Percentiles rank a stretch among this genome's conserved stretches.
Evolutionary conservation across 2,329 filamentous ascomycete species (phyloP).

Genomic region (Ascomycota sp.): DNA sequence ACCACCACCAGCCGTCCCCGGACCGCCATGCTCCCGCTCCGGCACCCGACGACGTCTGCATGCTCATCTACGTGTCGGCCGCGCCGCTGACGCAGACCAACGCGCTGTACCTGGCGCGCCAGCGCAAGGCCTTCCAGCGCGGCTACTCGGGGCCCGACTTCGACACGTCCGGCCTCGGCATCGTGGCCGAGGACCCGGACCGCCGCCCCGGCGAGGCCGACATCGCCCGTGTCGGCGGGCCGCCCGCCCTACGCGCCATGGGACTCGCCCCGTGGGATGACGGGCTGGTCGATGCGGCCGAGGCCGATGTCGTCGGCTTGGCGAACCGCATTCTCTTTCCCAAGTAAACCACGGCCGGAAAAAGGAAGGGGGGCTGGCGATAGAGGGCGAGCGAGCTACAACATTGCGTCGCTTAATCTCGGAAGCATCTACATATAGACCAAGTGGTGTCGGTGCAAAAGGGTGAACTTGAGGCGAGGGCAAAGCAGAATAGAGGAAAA

Average conservation of each 20-base stretch:
- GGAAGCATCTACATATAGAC: too few relatives aligned
- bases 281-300: constrained; percentile 16
- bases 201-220: constrained; percentile 27
- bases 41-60: too few relatives aligned
- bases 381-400: too few relatives aligned
- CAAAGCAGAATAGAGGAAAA: too few relatives aligned
- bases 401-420: too few relatives aligned
- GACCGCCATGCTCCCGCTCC: too few relatives aligned
- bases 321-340: constrained; percentile 27
- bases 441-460: too few relatives aligned
- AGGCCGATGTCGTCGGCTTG: constrained; percentile 30
- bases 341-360: too few relatives aligned
- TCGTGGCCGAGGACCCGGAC: constrained; percentile 28
- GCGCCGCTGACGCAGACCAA: constrained; percentile 36
- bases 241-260: constrained; percentile 34
- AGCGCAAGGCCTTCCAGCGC: constrained; percentile 34
- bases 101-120: constrained; percentile 33
- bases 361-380: too few relatives aligned
- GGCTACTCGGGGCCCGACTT: constrained; percentile 35
- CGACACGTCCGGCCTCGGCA: constrained; percentile 27
- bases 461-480: too few relatives aligned
- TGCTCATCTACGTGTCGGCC: constrained; percentile 34
- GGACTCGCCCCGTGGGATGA: constrained; percentile 30
- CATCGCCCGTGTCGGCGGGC: constrained; percentile 28
- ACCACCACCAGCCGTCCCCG: constrained; percentile 4